Evolutionary conservation across 306 rosid species (phyloP), one percentile per base, ranked within the genome.

Genomic region (Sechiopsis laciniata): DNA sequence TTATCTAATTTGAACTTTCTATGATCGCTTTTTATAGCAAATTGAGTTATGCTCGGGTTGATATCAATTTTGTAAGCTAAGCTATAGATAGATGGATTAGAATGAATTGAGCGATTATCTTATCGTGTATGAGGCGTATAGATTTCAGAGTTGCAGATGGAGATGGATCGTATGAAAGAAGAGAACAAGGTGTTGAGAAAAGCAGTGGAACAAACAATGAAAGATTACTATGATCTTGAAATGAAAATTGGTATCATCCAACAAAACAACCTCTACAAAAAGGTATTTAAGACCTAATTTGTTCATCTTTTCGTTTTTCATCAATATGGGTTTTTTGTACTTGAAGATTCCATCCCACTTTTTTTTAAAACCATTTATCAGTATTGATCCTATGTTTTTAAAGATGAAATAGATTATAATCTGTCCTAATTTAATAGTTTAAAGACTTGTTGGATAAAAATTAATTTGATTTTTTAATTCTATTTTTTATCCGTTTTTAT

Each of bases 91-190:
- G 37, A 32, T 32, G 45, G 45, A 37, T 37, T 32, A 32, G 0
- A 32, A 37, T 37, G 45, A 37, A 37, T 37, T 0, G 45, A 37
- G 45, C 8, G 52, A 48, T 48, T 3, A 5, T 53, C 20, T 53
- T 1, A 53, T 53, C 6, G 19, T 53, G 10, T 53, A 53, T 53
- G 2, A 0, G n/a, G 7, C 10, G 71, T 13, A n/a, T 19, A 94
- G 92, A 68, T 94, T 71, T 83, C 74, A 37, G 78, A 29, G 46
- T 78, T 94, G 55, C 83, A 86, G 80, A 87, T 80, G 88, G 89
- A 94, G 87, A 90, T 87, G 97, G 83, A 82, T 37, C 83, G 81
- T 15, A 82, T 94, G 88, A 94, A 94, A 73, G 98, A 94, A 77
- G 97, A 94, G 81, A 94, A 94, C 80, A 85, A 79, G 56, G 83